Evolutionary conservation across 345 rosid genomes (phyloP), one percentile per base, ranked within the genome.

Genomic region (Lepidium didymum): DNA sequence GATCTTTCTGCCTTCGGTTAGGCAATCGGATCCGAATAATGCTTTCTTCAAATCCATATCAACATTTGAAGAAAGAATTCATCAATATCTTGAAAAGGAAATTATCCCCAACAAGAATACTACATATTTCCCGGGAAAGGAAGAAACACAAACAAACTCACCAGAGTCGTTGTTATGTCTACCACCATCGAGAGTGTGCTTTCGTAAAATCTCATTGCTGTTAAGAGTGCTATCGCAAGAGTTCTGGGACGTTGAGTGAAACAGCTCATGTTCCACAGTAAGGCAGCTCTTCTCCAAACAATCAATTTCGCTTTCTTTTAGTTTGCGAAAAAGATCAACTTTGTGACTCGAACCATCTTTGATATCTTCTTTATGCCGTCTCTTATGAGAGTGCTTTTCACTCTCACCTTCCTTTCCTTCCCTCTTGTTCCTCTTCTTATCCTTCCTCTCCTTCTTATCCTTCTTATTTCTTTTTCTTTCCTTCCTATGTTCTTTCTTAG

Each of bases 11-110:
- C 87, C 89, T 86, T 83, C 81, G 82, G 33, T 68, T 31, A 75
- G 91, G 87, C 85, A 88, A 81, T 31, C 82, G 78, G 70, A 88
- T 86, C 89, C 89, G 84, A 55, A 88, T 64, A 73, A 74, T 81
- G 87, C 85, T 81, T 78, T 82, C 95, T 88, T 88, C 79, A 66
- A 40, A 40, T 81, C 53, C 38, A 69, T 21, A 45, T 5, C 72
- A 76, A 67, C 70, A 83, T 77, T 75, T 68, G 83, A 86, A 82
- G 72, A 73, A 76, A 77, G 67, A 54, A 65, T 16, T 74, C 69
- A 74, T 73, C 80, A 86, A 79, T 75, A 78, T 67, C 74, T 66
- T 55, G 70, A 78, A 70, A 85, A 75, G 79, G 76, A 31, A 77
- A 70, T 79, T 72, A 76, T 75, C 82, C 84, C 82, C 87, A 77